Percentiles rank a stretch among this genome's conserved stretches.
These are phyloP conservation scores for Tulasnella sp. DNA, from an alignment of 768 basidiomycete species.

Conservation along the genomic window DNA sequence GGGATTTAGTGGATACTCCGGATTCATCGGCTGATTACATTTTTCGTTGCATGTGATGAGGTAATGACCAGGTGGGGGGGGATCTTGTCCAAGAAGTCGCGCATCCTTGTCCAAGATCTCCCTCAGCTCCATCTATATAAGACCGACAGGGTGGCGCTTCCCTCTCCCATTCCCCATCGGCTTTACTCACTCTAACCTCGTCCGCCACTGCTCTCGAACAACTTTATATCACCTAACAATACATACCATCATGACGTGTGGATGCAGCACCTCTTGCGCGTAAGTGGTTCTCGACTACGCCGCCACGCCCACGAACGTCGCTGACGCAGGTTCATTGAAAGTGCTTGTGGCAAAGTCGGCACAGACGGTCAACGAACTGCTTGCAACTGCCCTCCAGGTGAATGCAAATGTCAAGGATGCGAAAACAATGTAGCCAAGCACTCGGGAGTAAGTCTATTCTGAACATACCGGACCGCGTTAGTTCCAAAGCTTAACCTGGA, in stretches of 20 bases:
- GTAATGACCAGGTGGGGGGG: not conserved
- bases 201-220: not conserved
- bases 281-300: not conserved
- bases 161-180: not conserved
- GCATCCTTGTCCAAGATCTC: not conserved
- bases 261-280: not conserved
- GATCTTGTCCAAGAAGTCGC: not conserved
- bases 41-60: not conserved
- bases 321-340: not conserved
- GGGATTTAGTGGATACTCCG: not conserved
- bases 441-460: not conserved
- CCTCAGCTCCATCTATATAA: not conserved
- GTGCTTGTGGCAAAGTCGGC: not conserved
- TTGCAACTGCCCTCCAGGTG: not conserved
- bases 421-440: not conserved
- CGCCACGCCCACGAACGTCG: not conserved
- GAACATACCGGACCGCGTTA: not conserved
- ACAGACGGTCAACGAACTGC: not conserved
- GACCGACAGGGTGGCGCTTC: not conserved
- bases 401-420: not conserved
- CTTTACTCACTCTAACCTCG: not conserved
- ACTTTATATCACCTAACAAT: not conserved
- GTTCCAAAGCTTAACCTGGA: not conserved
- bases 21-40: not conserved
- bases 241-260: not conserved